These are phyloP conservation scores for Aristolochia californica DNA, from an alignment of 164 flowering plant species.

Conservation along the genomic window DNA sequence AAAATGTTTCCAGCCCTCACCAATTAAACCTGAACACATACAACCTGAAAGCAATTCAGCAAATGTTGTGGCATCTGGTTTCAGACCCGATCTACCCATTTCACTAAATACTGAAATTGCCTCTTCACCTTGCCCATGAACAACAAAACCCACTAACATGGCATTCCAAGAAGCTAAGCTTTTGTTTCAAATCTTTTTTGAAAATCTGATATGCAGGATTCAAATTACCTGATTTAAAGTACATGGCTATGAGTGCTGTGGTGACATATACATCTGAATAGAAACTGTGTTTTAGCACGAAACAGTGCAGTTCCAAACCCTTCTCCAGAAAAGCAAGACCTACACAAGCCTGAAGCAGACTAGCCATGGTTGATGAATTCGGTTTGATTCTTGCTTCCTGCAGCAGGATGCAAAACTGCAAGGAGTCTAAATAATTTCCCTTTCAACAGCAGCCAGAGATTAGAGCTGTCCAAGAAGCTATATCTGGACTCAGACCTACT, in stretches of 20 bases:
- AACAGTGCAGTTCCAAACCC: conserved; percentile 52
- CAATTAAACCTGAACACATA: conserved; percentile 45
- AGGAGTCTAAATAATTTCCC: conserved; percentile 28
- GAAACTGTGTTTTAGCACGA: conserved; percentile 27
- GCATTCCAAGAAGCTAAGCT: conserved; percentile 53
- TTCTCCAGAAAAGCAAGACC: conserved; percentile 40
- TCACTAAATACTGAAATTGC: conserved; percentile 32
- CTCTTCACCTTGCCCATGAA: conserved; percentile 35
- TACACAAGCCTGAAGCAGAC: conserved; percentile 42
- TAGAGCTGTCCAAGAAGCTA: conserved; percentile 65
- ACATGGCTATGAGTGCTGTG: conserved; percentile 26
- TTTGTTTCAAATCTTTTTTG: conserved; percentile 22
- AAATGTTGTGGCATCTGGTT: conserved; percentile 52
- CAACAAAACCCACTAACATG: conserved; percentile 53
- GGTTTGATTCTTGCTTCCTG: conserved; percentile 33
- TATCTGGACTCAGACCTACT: conserved; percentile 42
- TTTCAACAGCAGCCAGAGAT: conserved; percentile 49
- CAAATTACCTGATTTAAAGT: background rate
- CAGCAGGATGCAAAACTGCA: conserved; percentile 36
- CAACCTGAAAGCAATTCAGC: conserved; percentile 52
- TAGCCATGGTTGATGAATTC: conserved; percentile 40
- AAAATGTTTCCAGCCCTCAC: conserved; percentile 58
- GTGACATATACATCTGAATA: conserved; percentile 30
- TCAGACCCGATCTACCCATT: conserved; percentile 30
- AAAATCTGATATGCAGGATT: conserved; percentile 40